These are phyloP conservation scores for Clonostachys chloroleuca DNA, from an alignment of 2,329 filamentous ascomycete species.

Conservation along the genomic window DNA sequence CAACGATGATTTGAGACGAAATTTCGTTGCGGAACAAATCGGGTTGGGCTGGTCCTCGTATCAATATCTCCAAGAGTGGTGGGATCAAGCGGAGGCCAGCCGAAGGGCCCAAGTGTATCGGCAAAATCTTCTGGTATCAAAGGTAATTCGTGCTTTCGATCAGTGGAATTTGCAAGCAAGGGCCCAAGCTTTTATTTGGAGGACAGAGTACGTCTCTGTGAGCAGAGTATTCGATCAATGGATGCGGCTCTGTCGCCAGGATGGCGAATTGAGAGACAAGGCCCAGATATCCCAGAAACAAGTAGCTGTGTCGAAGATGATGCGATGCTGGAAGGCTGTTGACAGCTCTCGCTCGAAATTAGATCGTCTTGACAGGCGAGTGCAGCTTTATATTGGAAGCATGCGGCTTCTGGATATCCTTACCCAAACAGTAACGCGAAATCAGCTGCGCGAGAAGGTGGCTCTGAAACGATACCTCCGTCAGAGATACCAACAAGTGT, in stretches of 20 bases:
- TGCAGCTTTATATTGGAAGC: constrained; percentile 21
- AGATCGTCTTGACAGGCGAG: constrained; percentile 12
- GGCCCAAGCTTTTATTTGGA: constrained; percentile 24
- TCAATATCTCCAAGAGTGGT: constrained; percentile 19
- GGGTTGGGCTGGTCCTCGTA: constrained; percentile 10
- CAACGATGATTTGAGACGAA: neutral
- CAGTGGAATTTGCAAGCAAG: constrained; percentile 25
- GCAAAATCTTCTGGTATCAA: constrained; percentile 9
- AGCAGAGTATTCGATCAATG: constrained; percentile 18
- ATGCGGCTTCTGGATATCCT: constrained; percentile 18
- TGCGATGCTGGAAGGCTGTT: too few species aligned
- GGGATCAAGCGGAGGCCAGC: constrained; percentile 17
- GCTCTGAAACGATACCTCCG: constrained; percentile 23
- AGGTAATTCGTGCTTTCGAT: constrained; percentile 12
- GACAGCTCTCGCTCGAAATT: constrained; percentile 3
- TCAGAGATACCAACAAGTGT: constrained; percentile 25
- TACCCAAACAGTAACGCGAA: constrained; percentile 13
- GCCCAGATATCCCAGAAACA: neutral
- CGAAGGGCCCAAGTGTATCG: constrained; percentile 14
- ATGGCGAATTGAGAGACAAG: constrained; percentile 7
- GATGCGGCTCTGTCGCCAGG: constrained; percentile 7
- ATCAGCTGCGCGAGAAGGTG: constrained; percentile 16
- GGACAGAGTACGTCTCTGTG: constrained; percentile 21
- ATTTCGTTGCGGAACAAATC: constrained; percentile 7
- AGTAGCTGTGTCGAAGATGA: too few species aligned